phyloP scores from a whole-genome alignment of 352 stramenopile genomes.

The Globisporangium abappressorium region DNA sequence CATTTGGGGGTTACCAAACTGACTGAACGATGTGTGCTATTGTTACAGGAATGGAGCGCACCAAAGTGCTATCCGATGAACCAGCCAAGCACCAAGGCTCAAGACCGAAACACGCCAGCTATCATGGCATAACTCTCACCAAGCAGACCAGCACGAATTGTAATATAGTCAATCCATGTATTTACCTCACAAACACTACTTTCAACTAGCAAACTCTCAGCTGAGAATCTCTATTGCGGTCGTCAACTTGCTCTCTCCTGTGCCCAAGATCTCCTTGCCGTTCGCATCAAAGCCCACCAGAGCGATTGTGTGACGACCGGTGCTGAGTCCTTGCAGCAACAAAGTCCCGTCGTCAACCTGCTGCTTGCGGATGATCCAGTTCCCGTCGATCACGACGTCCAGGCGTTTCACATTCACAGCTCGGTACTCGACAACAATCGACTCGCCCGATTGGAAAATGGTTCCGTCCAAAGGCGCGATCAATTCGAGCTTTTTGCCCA shows the following conservation, averaged over 20 bases:
- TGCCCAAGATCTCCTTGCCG: background rate
- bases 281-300: constrained; percentile 22
- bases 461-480: constrained; percentile 26
- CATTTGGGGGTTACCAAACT: no score
- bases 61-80: no score
- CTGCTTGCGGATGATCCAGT: constrained; percentile 25
- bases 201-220: background rate
- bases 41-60: no score
- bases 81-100: no score
- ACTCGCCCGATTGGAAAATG: constrained; percentile 15
- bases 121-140: background rate
- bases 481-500: constrained; percentile 21
- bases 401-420: constrained; percentile 33
- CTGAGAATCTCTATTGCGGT: background rate
- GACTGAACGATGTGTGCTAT: no score
- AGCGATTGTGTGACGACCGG: constrained; percentile 28
- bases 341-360: constrained; percentile 40
- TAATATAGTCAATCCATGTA: background rate
- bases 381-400: constrained; percentile 29
- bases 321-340: constrained; percentile 35
- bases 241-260: background rate
- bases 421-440: constrained; percentile 40
- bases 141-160: background rate
- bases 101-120: no score
- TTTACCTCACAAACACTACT: no score